A percentile compares a stretch with the other conserved stretches of the same genome.
These are phyloP conservation scores for Aspergillus panamensis DNA, from an alignment of 495 filamentous ascomycete genomes.

Conservation along the genomic window DNA sequence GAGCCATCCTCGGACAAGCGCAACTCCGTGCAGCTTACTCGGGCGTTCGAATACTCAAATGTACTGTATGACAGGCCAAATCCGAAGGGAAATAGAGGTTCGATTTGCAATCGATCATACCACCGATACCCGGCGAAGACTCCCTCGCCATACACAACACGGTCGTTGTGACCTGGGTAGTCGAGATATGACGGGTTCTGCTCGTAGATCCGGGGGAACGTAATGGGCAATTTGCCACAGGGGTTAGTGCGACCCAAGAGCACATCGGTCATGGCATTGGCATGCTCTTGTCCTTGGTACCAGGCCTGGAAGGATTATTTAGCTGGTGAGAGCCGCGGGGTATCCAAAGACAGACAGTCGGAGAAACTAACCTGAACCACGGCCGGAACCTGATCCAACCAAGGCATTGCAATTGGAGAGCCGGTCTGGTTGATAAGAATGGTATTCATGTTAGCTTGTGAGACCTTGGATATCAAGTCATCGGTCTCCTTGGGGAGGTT, in stretches of 20 bases:
- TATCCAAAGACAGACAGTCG: not conserved
- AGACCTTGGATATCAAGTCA: not conserved
- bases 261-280: slow-evolving; percentile 49
- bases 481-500: slow-evolving; percentile 5
- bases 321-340: not conserved
- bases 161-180: slow-evolving; percentile 48
- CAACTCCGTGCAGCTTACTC: not conserved
- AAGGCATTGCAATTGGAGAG: slow-evolving; percentile 60
- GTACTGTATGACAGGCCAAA: slow-evolving; percentile 70
- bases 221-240: slow-evolving; percentile 48
- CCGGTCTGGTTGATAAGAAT: slow-evolving; percentile 9
- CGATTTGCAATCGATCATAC: slow-evolving; percentile 59
- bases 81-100: slow-evolving; percentile 67
- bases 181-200: slow-evolving; percentile 63
- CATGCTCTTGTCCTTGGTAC: slow-evolving; percentile 57
- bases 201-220: slow-evolving; percentile 55
- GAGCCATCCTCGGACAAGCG: not conserved
- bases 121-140: slow-evolving; percentile 71
- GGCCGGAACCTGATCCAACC: slow-evolving; percentile 52
- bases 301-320: slow-evolving; percentile 50
- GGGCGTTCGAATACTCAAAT: slow-evolving; percentile 43
- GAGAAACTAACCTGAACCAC: not conserved
- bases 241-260: slow-evolving; percentile 56
- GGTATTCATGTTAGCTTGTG: not conserved
- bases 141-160: slow-evolving; percentile 41